phyloP scores from a whole-genome alignment of 257 asterid species.

The Solanum gracilifrons region DNA sequence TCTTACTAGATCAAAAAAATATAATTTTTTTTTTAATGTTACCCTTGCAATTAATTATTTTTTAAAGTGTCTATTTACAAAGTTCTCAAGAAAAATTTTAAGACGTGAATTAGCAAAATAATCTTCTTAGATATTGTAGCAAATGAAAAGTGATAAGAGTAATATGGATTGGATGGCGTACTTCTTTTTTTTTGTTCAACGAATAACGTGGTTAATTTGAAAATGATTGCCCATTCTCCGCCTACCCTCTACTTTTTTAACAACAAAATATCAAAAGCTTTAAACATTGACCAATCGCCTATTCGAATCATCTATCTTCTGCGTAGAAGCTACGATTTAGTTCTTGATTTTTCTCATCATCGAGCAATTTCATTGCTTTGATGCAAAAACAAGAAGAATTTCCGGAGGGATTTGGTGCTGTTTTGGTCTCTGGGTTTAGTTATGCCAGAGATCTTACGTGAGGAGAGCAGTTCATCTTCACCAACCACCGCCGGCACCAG shows the following conservation, averaged over 20 bases:
- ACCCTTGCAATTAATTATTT: no score
- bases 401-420: not conserved
- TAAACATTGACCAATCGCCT: not conserved
- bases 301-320: not conserved
- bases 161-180: not conserved
- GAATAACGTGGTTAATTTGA: not conserved
- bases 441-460: slow-evolving; percentile 1
- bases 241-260: not conserved
- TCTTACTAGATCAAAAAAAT: no score
- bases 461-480: not conserved
- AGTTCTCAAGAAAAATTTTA: no score
- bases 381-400: not conserved
- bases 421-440: not conserved
- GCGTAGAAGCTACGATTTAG: not conserved
- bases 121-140: accelerated
- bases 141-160: not conserved
- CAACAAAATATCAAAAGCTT: not conserved
- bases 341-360: not conserved
- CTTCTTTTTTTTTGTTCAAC: not conserved
- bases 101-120: no score
- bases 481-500: not conserved
- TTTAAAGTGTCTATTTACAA: no score
- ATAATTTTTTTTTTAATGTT: no score
- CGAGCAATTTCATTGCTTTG: not conserved
- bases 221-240: not conserved